Evolutionary conservation across 495 filamentous ascomycete species (phyloP).

Genomic region (Xanthoparmelia taractica): DNA sequence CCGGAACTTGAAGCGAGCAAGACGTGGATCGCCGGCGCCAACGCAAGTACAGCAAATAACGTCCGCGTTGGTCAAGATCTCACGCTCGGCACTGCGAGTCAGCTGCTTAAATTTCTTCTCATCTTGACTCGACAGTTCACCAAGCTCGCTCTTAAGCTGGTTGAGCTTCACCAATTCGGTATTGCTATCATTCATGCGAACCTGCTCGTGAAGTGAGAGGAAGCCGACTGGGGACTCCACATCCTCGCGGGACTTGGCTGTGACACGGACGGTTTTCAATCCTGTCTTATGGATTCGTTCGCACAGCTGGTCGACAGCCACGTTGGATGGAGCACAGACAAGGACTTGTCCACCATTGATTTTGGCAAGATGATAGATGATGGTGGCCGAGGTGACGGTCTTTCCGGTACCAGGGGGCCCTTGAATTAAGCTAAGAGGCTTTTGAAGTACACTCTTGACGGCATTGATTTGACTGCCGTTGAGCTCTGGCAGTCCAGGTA

Average conservation of each 20-base stretch:
- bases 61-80: conserved; percentile 92
- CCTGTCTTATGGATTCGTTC: conserved; percentile 94
- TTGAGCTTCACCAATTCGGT: conserved; percentile 84
- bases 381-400: conserved; percentile 98
- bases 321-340: conserved; percentile 96
- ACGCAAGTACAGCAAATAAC: conserved; percentile 99
- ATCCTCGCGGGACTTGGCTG: conserved; percentile 96
- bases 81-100: conserved; percentile 86
- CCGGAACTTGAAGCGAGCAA: conserved; percentile 94
- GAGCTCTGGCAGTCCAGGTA: conserved; percentile 89
- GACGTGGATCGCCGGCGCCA: conserved; percentile 89
- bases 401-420: conserved; percentile 96
- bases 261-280: conserved; percentile 94
- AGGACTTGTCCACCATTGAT: conserved; percentile 91
- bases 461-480: conserved; percentile 95
- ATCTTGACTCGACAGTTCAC: conserved; percentile 89
- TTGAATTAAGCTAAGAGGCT: conserved; percentile 91
- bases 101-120: conserved; percentile 97
- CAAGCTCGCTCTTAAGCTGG: conserved; percentile 83
- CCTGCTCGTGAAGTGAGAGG: conserved; percentile 91
- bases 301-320: conserved; percentile 96
- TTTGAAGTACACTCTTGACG: conserved; percentile 90
- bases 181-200: conserved; percentile 94
- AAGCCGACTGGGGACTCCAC: conserved; percentile 95
- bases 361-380: conserved; percentile 96